Percentiles rank a stretch among this genome's conserved stretches.
Evolutionary conservation across 768 basidiomycete species (phyloP).

Genomic region (Mycena pura): DNA sequence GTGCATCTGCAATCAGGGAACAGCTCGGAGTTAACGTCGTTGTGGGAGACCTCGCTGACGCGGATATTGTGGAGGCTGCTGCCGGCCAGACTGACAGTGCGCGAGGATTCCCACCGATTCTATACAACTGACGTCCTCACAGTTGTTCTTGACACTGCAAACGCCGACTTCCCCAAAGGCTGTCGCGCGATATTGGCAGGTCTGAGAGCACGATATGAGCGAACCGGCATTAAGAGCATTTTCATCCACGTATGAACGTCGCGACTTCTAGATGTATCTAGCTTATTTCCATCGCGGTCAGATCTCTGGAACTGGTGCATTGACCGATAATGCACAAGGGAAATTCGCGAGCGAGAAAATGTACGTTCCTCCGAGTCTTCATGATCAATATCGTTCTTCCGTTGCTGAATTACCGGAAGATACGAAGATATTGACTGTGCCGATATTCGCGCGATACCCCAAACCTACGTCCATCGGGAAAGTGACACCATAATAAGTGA

Average conservation of each 20-base stretch:
- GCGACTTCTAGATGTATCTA: too few relatives aligned
- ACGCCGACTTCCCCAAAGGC: conserved; percentile 20
- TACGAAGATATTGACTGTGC: conserved; percentile 27
- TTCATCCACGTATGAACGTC: conserved; percentile 16
- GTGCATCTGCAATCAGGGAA: neutral
- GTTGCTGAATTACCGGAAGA: conserved; percentile 1
- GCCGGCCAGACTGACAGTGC: conserved; percentile 14
- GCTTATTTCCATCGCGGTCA: neutral
- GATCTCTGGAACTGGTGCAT: conserved; percentile 27
- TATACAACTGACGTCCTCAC: neutral
- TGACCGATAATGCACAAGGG: conserved; percentile 24
- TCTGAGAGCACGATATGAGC: conserved; percentile 8
- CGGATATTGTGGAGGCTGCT: conserved; percentile 12
- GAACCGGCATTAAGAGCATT: conserved; percentile 14
- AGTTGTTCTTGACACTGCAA: conserved; percentile 25
- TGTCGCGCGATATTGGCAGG: conserved; percentile 20
- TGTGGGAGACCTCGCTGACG: conserved; percentile 19
- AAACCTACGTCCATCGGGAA: conserved; percentile 25
- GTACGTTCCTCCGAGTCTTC: neutral
- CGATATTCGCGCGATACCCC: conserved; percentile 24
- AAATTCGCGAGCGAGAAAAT: conserved; percentile 23
- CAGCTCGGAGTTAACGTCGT: conserved; percentile 18
- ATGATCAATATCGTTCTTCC: neutral
- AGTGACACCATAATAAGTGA: conserved; percentile 15
- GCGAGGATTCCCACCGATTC: neutral